A percentile compares a stretch with the other conserved stretches of the same genome.
These are phyloP conservation scores for Melanomma pulvis-pyrius DNA, from an alignment of 495 filamentous ascomycete species.

Conservation along the genomic window DNA sequence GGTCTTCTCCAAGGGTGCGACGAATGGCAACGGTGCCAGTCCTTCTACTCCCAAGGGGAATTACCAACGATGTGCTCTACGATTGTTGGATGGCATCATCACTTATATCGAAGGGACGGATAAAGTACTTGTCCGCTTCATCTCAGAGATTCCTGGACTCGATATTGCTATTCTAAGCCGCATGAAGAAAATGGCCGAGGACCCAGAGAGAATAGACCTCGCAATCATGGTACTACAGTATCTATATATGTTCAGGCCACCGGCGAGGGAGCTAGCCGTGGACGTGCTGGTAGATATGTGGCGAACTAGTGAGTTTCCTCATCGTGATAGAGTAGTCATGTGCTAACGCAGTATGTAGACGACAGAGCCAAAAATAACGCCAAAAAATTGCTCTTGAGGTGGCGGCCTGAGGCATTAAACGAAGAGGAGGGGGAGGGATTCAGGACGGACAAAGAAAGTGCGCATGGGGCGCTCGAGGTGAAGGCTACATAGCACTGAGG, in stretches of 20 bases:
- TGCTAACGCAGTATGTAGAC: constrained; percentile 40
- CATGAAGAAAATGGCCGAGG: constrained; percentile 78
- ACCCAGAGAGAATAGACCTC: constrained; percentile 76
- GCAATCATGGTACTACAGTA: constrained; percentile 60
- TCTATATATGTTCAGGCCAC: constrained; percentile 81
- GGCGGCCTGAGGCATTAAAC: constrained; percentile 53
- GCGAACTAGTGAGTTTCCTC: constrained; percentile 65
- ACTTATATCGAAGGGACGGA: constrained; percentile 86
- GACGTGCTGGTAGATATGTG: constrained; percentile 86
- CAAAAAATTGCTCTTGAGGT: constrained; percentile 53
- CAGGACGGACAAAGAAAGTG: constrained; percentile 18
- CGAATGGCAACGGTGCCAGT: constrained; percentile 43
- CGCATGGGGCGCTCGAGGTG: constrained; percentile 22
- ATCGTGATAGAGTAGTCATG: constrained; percentile 2
- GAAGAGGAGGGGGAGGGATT: constrained; percentile 18
- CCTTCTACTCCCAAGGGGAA: constrained; percentile 52
- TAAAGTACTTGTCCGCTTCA: constrained; percentile 82
- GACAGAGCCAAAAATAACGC: constrained; percentile 51
- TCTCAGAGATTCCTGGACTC: constrained; percentile 88
- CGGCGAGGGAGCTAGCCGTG: constrained; percentile 76
- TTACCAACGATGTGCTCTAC: constrained; percentile 79
- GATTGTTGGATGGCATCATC: constrained; percentile 81
- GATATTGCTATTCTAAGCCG: constrained; percentile 67
- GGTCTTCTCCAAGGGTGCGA: background rate
- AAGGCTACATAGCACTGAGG: constrained; percentile 10